These are phyloP conservation scores for Candida stauntonica DNA, from an alignment of 805 yeast genomes.

Conservation along the genomic window DNA sequence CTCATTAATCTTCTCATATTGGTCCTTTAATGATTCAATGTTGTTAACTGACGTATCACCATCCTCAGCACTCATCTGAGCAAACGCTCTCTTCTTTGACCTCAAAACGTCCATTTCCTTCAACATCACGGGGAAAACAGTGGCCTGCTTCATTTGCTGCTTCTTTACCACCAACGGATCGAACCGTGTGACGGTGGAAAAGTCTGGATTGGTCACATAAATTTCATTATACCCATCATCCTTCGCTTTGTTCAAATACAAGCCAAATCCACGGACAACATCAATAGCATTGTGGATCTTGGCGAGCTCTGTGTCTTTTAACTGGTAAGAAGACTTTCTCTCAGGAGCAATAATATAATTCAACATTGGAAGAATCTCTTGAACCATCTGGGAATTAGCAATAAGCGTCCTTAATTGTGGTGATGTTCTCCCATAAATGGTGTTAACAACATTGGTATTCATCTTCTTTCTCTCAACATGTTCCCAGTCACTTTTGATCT, in stretches of 20 bases:
- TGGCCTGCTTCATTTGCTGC: slow-evolving; percentile 22
- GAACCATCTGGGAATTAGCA: slow-evolving; percentile 14
- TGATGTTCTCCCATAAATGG: slow-evolving; percentile 11
- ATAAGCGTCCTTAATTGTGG: slow-evolving; percentile 15
- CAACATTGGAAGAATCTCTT: slow-evolving; percentile 34
- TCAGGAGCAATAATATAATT: slow-evolving; percentile 30
- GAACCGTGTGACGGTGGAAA: slow-evolving; percentile 20
- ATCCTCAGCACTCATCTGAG: slow-evolving; percentile 17
- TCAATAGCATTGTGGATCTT: slow-evolving; percentile 35
- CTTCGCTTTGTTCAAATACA: slow-evolving; percentile 34
- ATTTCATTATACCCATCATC: slow-evolving; percentile 30
- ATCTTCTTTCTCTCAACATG: slow-evolving; percentile 20
- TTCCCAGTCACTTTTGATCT: slow-evolving; percentile 29
- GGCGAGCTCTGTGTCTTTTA: slow-evolving; percentile 19
- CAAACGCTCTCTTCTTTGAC: slow-evolving; percentile 31
- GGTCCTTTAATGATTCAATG: slow-evolving; percentile 35
- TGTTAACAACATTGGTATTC: slow-evolving; percentile 12
- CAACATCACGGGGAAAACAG: slow-evolving; percentile 19
- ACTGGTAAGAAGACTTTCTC: slow-evolving; percentile 16
- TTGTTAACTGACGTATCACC: slow-evolving; percentile 13
- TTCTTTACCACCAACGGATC: slow-evolving; percentile 16
- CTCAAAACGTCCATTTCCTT: slow-evolving; percentile 28
- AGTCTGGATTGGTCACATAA: slow-evolving; percentile 23
- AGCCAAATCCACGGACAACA: slow-evolving; percentile 36
- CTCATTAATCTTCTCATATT: slow-evolving; percentile 34